Evolutionary conservation across 768 basidiomycete genomes (phyloP).

Genomic region (Gyrodon lividus): DNA sequence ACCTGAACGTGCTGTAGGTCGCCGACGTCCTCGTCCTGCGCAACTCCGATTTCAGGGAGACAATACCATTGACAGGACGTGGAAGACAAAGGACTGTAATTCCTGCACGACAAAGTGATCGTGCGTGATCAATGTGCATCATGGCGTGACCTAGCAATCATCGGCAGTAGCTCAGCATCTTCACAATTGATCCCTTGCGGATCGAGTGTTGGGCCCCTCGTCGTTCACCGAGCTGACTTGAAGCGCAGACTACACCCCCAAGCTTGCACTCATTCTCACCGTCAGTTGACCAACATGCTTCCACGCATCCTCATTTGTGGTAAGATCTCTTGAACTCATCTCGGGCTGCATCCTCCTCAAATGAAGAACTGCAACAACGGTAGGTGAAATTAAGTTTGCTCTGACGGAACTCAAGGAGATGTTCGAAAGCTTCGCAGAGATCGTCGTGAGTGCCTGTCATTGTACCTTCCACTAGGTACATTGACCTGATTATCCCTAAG

Average conservation of each 20-base stretch:
- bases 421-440: constrained; percentile 62
- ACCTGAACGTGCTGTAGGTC: too few species aligned
- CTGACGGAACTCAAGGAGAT: constrained; percentile 64
- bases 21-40: too few species aligned
- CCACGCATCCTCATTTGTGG: constrained; percentile 25
- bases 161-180: background rate
- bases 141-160: background rate
- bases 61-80: too few species aligned
- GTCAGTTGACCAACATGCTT: background rate
- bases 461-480: background rate
- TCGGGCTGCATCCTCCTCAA: background rate
- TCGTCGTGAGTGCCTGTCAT: constrained; percentile 55
- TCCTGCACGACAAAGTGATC: too few species aligned
- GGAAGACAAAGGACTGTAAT: too few species aligned
- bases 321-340: constrained; percentile 4
- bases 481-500: constrained; percentile 27
- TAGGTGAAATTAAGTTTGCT: constrained; percentile 73
- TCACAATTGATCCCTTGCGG: background rate
- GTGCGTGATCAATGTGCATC: too few species aligned
- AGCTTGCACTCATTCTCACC: background rate
- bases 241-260: background rate
- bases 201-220: too few species aligned
- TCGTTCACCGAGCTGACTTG: too few species aligned
- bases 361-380: background rate
- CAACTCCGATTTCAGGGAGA: too few species aligned